Base-by-base conservation (phyloP, 768 basidiomycete genomes). In the Lyophyllum semitale region DNA sequence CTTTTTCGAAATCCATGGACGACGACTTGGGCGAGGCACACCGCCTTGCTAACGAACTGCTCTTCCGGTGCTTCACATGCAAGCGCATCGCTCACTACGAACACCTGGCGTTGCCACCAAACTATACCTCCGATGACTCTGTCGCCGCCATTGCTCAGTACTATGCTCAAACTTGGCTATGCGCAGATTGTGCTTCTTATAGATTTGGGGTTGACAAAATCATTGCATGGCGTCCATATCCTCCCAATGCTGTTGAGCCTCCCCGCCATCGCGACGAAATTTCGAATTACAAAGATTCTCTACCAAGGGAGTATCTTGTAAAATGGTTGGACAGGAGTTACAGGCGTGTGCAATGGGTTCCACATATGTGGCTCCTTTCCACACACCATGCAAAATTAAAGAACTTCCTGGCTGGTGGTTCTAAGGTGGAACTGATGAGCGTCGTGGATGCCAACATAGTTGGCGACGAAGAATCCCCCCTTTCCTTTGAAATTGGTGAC, bases 251-350 rank as follows among this genome's bases (percentile, higher is more conserved):
- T 17, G 68, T 77, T 8, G 88, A 92, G 63, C 75, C 83, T 2
- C 55, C 72, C 23, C 71, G 62, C 26, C 64, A 72, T 7, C 47
- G 60, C 7, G 75, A 74, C 45, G 72, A 79, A 49, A 62, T 71
- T 2, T 75, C 81, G 0, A 71, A 84, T 59, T 77, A 77, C 67
- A 94, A 87, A 67, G 67, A 74, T 23, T 62, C 73, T 30, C 77
- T 95, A 15, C 92, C 91, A n/a, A 75, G 95, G 41, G 93, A 96
- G 69, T 98, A 98, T 67, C 84, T 98, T 12, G 84, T 98, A 52
- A 98, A 98, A 68, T 98, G 94, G 93, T 69, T 70, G 8, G 84
- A 79, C 37, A 74, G 88, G 42, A 91, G 93, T 59, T 98, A 91
- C 69, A 77, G 89, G 50, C 83, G 88, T 40, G 73, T 83, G 11